Evolutionary conservation across 441 rosid genomes (phyloP).

Genomic region (Aquilaria agallochum): DNA sequence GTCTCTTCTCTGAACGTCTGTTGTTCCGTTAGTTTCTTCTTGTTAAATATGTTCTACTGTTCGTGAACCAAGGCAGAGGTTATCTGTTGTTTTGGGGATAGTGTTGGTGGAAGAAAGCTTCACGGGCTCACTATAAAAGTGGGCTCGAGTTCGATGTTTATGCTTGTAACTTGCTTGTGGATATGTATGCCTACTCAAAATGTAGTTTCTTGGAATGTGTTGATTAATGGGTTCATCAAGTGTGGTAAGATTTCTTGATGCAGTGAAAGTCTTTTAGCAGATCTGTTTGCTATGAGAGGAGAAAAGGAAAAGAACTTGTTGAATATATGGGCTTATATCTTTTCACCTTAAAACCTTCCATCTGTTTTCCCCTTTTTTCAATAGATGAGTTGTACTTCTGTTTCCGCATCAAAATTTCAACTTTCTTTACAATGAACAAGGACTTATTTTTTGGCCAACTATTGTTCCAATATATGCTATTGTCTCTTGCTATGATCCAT

Average conservation of each 20-base stretch:
- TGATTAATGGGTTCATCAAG: too few species aligned
- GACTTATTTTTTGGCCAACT: conserved; percentile 9
- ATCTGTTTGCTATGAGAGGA: too few species aligned
- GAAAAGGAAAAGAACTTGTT: too few species aligned
- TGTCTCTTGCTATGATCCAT: conserved; percentile 4
- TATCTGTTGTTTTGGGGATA: conserved; percentile 36
- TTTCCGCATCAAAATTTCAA: neutral
- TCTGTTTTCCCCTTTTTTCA: neutral
- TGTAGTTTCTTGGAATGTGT: conserved; percentile 60
- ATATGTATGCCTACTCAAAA: conserved; percentile 61
- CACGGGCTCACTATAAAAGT: conserved; percentile 49
- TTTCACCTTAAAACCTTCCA: too few species aligned
- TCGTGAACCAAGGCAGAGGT: conserved; percentile 9
- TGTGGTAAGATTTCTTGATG: too few species aligned
- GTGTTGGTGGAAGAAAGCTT: conserved; percentile 33
- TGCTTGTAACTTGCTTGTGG: conserved; percentile 51
- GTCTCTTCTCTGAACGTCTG: too few species aligned
- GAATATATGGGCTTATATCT: neutral
- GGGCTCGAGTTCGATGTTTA: conserved; percentile 50
- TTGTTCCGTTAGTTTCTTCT: too few species aligned
- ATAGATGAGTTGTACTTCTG: conserved; percentile 9
- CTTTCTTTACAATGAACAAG: conserved; percentile 5
- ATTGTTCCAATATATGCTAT: conserved; percentile 9
- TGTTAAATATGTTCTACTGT: too few species aligned
- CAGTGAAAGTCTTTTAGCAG: too few species aligned